Evolutionary conservation across 257 asterid species (phyloP).

Genomic region (Plantago ovata): DNA sequence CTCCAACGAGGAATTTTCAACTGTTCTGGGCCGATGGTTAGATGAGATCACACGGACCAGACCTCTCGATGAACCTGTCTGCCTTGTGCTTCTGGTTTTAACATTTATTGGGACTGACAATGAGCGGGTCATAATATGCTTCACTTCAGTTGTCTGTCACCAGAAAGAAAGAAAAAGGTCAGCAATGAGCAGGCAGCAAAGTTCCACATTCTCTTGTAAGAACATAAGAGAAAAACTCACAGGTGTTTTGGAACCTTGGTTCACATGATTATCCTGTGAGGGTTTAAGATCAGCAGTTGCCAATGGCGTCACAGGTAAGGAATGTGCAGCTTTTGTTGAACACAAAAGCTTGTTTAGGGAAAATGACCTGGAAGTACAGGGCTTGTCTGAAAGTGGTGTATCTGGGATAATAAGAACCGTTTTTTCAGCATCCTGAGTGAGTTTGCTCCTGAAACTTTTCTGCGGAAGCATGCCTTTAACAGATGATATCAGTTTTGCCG

Average conservation of each 20-base stretch:
- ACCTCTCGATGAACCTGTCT: slow-evolving; percentile 66
- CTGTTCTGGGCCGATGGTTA: slow-evolving; percentile 38
- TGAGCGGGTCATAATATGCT: slow-evolving; percentile 64
- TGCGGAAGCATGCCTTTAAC: slow-evolving; percentile 79
- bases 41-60: slow-evolving; percentile 80
- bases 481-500: slow-evolving; percentile 71
- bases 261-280: slow-evolving; percentile 37
- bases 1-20: slow-evolving; percentile 44
- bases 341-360: slow-evolving; percentile 71
- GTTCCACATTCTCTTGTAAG: slow-evolving; percentile 1
- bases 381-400: slow-evolving; percentile 61
- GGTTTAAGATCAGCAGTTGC: slow-evolving; percentile 39
- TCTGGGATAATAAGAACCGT: slow-evolving; percentile 75
- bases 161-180: slow-evolving; percentile 19
- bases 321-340: slow-evolving; percentile 58
- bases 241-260: slow-evolving; percentile 32
- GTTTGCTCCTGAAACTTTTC: slow-evolving; percentile 64
- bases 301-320: slow-evolving; percentile 76
- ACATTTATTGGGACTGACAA: slow-evolving; percentile 84
- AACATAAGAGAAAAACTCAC: slow-evolving; percentile 36
- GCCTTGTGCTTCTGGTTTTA: slow-evolving; percentile 66
- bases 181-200: slow-evolving; percentile 11
- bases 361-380: slow-evolving; percentile 91
- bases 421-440: slow-evolving; percentile 63
- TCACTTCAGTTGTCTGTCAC: slow-evolving; percentile 50